phyloP scores from a whole-genome alignment of 106 monocot species.

The Apostasia shenzhenica region DNA sequence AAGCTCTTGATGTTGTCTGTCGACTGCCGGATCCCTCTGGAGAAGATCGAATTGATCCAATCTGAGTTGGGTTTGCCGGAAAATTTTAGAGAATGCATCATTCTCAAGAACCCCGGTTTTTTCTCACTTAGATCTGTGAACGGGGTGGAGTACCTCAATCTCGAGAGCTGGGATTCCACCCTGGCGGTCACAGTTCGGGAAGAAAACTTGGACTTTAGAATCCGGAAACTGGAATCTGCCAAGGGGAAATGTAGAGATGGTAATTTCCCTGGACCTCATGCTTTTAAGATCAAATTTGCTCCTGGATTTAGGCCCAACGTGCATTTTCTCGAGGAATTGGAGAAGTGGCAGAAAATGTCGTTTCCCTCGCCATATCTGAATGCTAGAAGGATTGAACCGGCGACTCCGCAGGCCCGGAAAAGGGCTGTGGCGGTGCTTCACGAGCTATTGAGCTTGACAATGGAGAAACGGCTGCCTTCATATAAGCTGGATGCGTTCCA shows the following conservation, averaged over 20 bases:
- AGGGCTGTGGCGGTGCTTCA: conserved; percentile 80
- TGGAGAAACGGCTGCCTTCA: conserved; percentile 68
- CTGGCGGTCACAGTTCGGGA: conserved; percentile 70
- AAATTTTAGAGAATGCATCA: conserved; percentile 41
- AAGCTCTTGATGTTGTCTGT: conserved; percentile 93
- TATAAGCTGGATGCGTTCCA: conserved; percentile 88
- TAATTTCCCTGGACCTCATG: conserved; percentile 56
- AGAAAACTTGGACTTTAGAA: conserved; percentile 45
- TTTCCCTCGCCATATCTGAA: conserved; percentile 92
- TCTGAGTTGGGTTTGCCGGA: conserved; percentile 57
- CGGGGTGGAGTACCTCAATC: conserved; percentile 46
- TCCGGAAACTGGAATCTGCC: background rate
- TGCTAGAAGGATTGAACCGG: conserved; percentile 48
- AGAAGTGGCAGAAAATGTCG: conserved; percentile 84
- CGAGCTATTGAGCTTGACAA: conserved; percentile 76
- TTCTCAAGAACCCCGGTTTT: conserved; percentile 52
- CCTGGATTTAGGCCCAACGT: conserved; percentile 74
- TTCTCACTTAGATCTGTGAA: conserved; percentile 39
- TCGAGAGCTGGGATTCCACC: conserved; percentile 91
- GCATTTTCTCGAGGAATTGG: conserved; percentile 54
- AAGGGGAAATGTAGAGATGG: conserved; percentile 49
- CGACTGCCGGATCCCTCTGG: conserved; percentile 75
- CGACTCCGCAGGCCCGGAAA: conserved; percentile 77
- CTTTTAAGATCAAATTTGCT: conserved; percentile 62
- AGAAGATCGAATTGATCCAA: conserved; percentile 61